phyloP scores from a whole-genome alignment of 2,329 filamentous ascomycete species.

The Hypoxylon sp. region DNA sequence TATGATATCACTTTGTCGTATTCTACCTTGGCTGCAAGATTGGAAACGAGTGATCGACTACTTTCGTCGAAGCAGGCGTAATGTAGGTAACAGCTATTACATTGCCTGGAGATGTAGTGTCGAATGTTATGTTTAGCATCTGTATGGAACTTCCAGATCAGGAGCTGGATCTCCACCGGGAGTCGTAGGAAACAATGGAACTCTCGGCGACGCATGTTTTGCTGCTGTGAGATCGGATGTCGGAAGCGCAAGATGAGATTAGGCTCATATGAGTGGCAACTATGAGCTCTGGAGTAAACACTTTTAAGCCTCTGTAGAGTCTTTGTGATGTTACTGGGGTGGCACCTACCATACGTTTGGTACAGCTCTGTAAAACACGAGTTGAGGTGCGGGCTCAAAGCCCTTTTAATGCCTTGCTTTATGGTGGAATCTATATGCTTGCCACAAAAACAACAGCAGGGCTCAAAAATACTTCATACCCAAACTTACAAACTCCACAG shows the following conservation, averaged over 20 bases:
- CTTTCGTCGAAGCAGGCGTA: neutral
- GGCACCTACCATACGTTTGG: too few relatives aligned
- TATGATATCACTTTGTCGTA: neutral
- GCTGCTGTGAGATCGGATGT: neutral
- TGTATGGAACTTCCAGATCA: neutral
- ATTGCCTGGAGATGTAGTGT: neutral
- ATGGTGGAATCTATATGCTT: too few relatives aligned
- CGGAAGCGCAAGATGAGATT: neutral
- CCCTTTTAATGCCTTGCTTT: too few relatives aligned
- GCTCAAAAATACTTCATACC: too few relatives aligned
- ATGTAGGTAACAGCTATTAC: neutral
- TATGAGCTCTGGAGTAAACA: neutral
- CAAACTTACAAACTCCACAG: too few relatives aligned
- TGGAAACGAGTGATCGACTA: neutral
- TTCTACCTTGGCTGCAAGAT: neutral
- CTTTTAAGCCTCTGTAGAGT: neutral
- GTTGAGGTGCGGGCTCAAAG: too few relatives aligned
- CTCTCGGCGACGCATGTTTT: neutral
- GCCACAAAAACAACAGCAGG: too few relatives aligned
- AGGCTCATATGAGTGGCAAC: neutral
- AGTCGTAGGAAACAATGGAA: neutral
- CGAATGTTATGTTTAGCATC: neutral
- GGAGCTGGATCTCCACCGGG: neutral
- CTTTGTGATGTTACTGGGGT: too few relatives aligned
- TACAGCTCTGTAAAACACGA: too few relatives aligned